phyloP scores from a whole-genome alignment of 148 eudicot genomes.

The Fagopyrum tataricum region DNA sequence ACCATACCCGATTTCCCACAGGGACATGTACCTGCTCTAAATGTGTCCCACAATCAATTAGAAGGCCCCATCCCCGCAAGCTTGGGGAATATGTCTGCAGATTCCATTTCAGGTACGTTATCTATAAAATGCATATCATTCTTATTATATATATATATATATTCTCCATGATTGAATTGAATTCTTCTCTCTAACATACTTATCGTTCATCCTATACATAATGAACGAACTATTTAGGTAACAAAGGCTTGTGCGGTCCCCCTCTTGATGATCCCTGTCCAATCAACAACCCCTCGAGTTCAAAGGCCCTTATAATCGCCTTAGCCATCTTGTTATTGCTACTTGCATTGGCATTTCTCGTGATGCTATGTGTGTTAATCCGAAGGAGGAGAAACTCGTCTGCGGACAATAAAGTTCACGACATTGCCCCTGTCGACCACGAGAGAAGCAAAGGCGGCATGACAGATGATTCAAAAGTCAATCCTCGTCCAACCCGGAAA shows the following conservation, averaged over 20 bases:
- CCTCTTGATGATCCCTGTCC: constrained; percentile 31
- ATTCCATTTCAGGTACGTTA: constrained; percentile 31
- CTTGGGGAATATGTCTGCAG: constrained; percentile 18
- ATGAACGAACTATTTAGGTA: constrained; percentile 22
- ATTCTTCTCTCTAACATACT: background rate
- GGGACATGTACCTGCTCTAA: background rate
- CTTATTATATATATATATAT: background rate
- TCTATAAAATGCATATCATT: background rate
- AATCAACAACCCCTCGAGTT: background rate
- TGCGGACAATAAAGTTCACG: background rate
- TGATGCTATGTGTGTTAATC: background rate
- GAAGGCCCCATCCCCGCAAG: constrained; percentile 7
- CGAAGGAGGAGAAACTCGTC: constrained; percentile 1
- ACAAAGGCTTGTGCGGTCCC: constrained; percentile 41
- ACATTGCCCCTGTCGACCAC: background rate
- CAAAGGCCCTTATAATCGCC: constrained; percentile 8
- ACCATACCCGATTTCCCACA: constrained; percentile 38
- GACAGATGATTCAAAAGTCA: constrained; percentile 7
- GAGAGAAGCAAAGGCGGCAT: background rate
- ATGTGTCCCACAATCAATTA: constrained; percentile 11
- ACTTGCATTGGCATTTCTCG: constrained; percentile 11
- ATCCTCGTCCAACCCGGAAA: constrained; percentile 9
- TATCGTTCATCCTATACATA: background rate
- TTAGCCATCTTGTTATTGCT: constrained; percentile 11
- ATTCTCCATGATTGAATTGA: background rate